Evolutionary conservation across 2,329 filamentous ascomycete species (phyloP), one percentile per base, ranked within the genome.

Genomic region (Colletotrichum sp.): DNA sequence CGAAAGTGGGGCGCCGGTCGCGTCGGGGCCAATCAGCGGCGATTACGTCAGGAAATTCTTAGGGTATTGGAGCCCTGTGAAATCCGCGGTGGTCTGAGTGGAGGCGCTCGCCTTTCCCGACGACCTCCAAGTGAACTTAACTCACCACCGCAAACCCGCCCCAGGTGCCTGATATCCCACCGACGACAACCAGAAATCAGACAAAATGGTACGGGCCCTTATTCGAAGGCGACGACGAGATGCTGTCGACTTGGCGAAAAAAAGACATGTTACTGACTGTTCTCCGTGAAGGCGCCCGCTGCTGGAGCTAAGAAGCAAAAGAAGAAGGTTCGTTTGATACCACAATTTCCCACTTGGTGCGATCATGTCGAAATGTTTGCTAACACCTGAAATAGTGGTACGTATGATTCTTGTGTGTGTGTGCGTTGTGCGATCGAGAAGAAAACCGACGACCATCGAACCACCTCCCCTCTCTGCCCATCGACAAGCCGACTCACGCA

Each of bases 241-340:
- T 30, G 22, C 18, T 66, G 28, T 55, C n/a, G 68, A 55, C 39
- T 65, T 57, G 39, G 60, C 24, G 26, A 18, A n/a, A 64, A 57
- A 55, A 65, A 52, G 44, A 52, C 44, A 52, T 55, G 30, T 36
- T 76, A 22, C 74, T 76, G 71, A 76, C 74, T 69, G 48, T 30
- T 59, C n/a, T 22, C 44, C 52, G 22, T 74, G 39, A 78, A 77
- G 86, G 85, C 85, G 83, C 84, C 86, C 81, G 85, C 86, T 83
- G 84, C 85, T 82, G 86, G 85, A 85, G 86, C 83, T 83, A 87
- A 87, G 85, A 88, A 88, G 85, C 86, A 88, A 84, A 88, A 88
- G 86, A 88, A 88, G 86, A 88, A 88, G 73, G 77, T 78, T 77
- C 69, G 75, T 77, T 52, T 39, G 26, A 59, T 28, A 55, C 36